Conservation (phyloP, 306 rosid genomes). For the Inga leiocalycina region DNA sequence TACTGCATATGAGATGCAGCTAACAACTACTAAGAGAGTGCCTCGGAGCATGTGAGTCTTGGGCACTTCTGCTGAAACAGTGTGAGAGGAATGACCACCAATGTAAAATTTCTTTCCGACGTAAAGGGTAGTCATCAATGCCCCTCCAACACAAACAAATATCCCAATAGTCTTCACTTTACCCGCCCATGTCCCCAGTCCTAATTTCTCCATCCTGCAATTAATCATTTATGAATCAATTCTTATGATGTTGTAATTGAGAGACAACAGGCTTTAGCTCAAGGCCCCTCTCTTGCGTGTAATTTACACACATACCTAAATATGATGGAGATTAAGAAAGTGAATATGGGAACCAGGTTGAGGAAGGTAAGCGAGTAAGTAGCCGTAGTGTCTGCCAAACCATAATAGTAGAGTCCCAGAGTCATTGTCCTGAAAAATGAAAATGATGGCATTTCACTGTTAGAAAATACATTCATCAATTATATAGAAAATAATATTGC, state of each 20-base stretch:
- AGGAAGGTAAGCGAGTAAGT: constrained; percentile 68
- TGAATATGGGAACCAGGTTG: constrained; percentile 61
- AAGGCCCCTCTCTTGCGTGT: not conserved
- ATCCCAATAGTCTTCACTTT: constrained; percentile 47
- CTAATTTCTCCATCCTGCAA: constrained; percentile 41
- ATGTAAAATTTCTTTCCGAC: constrained; percentile 40
- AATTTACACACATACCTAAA: constrained; percentile 32
- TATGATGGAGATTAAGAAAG: constrained; percentile 52
- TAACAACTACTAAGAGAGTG: constrained; percentile 41
- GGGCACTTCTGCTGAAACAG: not conserved
- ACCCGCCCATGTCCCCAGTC: constrained; percentile 30
- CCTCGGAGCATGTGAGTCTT: constrained; percentile 43
- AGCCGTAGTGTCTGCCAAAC: constrained; percentile 70
- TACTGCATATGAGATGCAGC: constrained; percentile 43
- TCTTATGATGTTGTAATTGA: not conserved
- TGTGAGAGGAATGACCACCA: constrained; percentile 8
- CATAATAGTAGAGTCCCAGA: constrained; percentile 60
- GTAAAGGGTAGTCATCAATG: constrained; percentile 43
- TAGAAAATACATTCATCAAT: no score
- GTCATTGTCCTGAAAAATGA: constrained; percentile 18
- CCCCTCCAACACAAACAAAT: constrained; percentile 51
- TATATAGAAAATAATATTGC: not conserved
- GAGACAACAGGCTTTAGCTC: not conserved
- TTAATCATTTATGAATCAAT: not conserved
- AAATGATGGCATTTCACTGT: no score